Conservation (phyloP, 2,329 filamentous ascomycete species). For the Aspergillus fijiensis region DNA sequence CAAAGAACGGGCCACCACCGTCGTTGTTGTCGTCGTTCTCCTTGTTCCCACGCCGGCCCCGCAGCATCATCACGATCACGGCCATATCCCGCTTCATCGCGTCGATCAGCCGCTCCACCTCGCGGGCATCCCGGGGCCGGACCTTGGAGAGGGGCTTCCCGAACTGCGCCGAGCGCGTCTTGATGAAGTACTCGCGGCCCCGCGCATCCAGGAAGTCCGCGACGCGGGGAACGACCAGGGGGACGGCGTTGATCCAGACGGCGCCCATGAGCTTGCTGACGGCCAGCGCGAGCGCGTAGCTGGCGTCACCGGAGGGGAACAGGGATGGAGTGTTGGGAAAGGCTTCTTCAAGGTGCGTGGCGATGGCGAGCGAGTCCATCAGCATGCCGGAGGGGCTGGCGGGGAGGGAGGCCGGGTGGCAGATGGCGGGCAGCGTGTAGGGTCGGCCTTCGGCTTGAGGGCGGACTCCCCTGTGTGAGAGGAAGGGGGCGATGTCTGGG, state of each 20-base stretch:
- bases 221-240: slow-evolving; percentile 25
- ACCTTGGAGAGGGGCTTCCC: slow-evolving; percentile 30
- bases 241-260: background rate
- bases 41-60: slow-evolving; percentile 25
- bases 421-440: slow-evolving; percentile 34
- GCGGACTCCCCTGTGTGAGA: slow-evolving; percentile 21
- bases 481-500: slow-evolving; percentile 26
- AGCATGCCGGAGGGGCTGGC: slow-evolving; percentile 20
- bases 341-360: slow-evolving; percentile 29
- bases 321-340: slow-evolving; percentile 27
- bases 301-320: slow-evolving; percentile 34
- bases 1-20: slow-evolving; percentile 28
- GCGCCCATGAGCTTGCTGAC: slow-evolving; percentile 6
- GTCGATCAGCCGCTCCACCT: slow-evolving; percentile 17
- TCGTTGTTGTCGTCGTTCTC: too few species aligned
- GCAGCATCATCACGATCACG: slow-evolving; percentile 24
- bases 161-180: slow-evolving; percentile 24
- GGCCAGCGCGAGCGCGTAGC: slow-evolving; percentile 28
- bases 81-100: slow-evolving; percentile 20
- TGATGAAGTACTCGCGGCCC: slow-evolving; percentile 29
- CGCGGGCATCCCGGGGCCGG: slow-evolving; percentile 19
- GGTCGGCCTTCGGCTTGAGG: slow-evolving; percentile 13
- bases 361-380: slow-evolving; percentile 34
- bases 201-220: slow-evolving; percentile 24
- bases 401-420: slow-evolving; percentile 22